These are phyloP conservation scores for Rhizopogon vinicolor DNA, from an alignment of 768 basidiomycete genomes.

Conservation along the genomic window DNA sequence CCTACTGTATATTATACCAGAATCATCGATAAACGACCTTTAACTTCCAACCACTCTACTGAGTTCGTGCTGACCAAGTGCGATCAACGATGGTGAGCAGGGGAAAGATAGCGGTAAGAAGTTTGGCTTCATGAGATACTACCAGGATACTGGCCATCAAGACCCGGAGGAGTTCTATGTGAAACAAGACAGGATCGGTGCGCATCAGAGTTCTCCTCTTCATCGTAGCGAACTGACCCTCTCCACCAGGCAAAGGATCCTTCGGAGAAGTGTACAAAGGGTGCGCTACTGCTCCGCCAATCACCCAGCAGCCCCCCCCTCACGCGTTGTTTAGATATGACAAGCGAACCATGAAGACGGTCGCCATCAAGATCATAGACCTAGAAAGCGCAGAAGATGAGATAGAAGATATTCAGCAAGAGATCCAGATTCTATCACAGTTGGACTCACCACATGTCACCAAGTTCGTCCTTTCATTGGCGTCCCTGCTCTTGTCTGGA, in stretches of 20 bases:
- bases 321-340: slow-evolving; percentile 61
- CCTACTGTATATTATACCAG: neutral
- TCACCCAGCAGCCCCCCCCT: neutral
- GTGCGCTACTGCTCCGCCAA: slow-evolving; percentile 35
- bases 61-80: neutral
- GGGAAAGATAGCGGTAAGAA: neutral
- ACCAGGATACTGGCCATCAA: slow-evolving; percentile 62
- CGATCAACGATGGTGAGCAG: slow-evolving; percentile 6
- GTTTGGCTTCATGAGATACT: slow-evolving; percentile 13
- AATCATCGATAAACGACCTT: neutral
- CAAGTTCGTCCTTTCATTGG: slow-evolving; percentile 55
- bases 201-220: slow-evolving; percentile 16
- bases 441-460: slow-evolving; percentile 95
- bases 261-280: slow-evolving; percentile 99
- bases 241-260: slow-evolving; percentile 82
- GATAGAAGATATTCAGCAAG: slow-evolving; percentile 99
- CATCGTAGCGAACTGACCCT: slow-evolving; percentile 13
- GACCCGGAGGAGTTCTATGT: slow-evolving; percentile 98
- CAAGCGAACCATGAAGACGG: slow-evolving; percentile 92
- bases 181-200: slow-evolving; percentile 95
- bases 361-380: slow-evolving; percentile 99
- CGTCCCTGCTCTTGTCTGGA: slow-evolving; percentile 18
- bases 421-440: slow-evolving; percentile 96
- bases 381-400: slow-evolving; percentile 99
- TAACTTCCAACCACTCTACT: neutral